A percentile compares a stretch with the other conserved stretches of the same genome.
phyloP scores from a whole-genome alignment of 2,329 filamentous ascomycete genomes.

The Paracoccidioides brasiliensis region DNA sequence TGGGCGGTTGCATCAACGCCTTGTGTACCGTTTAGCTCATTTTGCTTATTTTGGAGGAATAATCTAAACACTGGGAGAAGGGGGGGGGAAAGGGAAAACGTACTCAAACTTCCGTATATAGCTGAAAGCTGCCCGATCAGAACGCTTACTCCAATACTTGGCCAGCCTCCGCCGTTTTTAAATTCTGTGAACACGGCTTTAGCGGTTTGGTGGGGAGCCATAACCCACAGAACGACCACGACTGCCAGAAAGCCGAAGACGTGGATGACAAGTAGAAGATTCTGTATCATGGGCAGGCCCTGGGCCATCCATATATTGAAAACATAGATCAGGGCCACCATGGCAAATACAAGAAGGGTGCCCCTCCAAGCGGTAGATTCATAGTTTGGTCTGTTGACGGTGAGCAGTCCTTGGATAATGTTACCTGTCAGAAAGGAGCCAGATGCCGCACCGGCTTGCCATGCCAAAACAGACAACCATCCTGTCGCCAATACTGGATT shows the following conservation, averaged over 20 bases:
- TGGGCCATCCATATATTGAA: slow-evolving; percentile 20
- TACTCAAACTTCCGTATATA: slow-evolving; percentile 27
- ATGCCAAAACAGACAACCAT: slow-evolving; percentile 22
- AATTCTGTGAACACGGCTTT: slow-evolving; percentile 17
- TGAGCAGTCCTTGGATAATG: slow-evolving; percentile 23
- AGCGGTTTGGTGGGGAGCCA: slow-evolving; percentile 15
- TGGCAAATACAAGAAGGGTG: slow-evolving; percentile 17
- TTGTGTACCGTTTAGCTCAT: slow-evolving; percentile 1
- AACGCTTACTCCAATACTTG: slow-evolving; percentile 21
- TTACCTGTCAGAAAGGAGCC: slow-evolving; percentile 20
- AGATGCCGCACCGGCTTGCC: slow-evolving; percentile 19
- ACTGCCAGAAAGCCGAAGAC: slow-evolving; percentile 21
- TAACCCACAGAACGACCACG: slow-evolving; percentile 20
- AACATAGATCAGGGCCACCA: slow-evolving; percentile 15
- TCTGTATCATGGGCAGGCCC: slow-evolving; percentile 20
- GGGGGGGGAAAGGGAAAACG: slow-evolving; percentile 5
- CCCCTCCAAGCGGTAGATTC: slow-evolving; percentile 19
- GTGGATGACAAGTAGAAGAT: slow-evolving; percentile 21
- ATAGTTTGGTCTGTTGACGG: slow-evolving; percentile 19
- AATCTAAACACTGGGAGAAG: slow-evolving; percentile 30
- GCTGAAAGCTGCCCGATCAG: slow-evolving; percentile 31
- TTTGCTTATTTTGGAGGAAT: not conserved
- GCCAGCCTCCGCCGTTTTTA: slow-evolving; percentile 17
- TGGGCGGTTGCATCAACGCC: slow-evolving; percentile 15
- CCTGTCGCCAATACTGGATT: slow-evolving; percentile 15